Percentiles rank a stretch among this genome's conserved stretches.
Evolutionary conservation across 2,329 filamentous ascomycete genomes (phyloP).

Genomic region (Rhynchosporium secalis): DNA sequence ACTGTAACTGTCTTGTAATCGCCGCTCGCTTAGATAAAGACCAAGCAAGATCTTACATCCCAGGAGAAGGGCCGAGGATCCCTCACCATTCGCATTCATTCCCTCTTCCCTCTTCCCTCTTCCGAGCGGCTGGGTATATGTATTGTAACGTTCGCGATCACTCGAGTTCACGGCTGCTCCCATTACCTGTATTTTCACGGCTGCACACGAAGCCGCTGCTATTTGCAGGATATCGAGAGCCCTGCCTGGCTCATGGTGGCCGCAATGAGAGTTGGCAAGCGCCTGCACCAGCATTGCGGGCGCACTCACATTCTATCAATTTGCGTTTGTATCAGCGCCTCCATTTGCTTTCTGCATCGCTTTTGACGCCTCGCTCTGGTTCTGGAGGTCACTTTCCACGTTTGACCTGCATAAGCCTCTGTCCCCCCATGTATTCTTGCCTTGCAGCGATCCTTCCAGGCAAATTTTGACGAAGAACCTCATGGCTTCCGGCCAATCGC

Average conservation of each 20-base stretch:
- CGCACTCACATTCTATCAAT: background rate
- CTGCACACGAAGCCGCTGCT: background rate
- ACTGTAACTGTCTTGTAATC: too few relatives aligned
- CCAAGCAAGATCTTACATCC: background rate
- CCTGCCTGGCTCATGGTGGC: background rate
- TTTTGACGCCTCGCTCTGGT: background rate
- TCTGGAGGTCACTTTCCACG: background rate
- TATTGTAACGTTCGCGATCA: background rate
- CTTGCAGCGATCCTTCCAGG: background rate
- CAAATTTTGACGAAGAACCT: background rate
- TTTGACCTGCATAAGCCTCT: constrained; percentile 1
- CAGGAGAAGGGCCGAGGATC: background rate
- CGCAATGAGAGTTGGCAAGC: constrained; percentile 2
- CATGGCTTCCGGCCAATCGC: background rate
- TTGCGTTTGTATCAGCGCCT: background rate
- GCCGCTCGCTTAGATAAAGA: background rate
- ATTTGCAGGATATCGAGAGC: background rate
- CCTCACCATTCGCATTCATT: background rate
- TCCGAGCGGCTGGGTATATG: constrained; percentile 11
- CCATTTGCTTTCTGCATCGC: background rate
- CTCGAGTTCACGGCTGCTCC: background rate
- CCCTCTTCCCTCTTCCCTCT: background rate
- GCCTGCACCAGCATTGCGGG: background rate
- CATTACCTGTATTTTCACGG: background rate
- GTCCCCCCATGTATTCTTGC: background rate